Evolutionary conservation across 2,329 filamentous ascomycete genomes (phyloP), one percentile per base, ranked within the genome.

Genomic region (Epichloe hybrida): DNA sequence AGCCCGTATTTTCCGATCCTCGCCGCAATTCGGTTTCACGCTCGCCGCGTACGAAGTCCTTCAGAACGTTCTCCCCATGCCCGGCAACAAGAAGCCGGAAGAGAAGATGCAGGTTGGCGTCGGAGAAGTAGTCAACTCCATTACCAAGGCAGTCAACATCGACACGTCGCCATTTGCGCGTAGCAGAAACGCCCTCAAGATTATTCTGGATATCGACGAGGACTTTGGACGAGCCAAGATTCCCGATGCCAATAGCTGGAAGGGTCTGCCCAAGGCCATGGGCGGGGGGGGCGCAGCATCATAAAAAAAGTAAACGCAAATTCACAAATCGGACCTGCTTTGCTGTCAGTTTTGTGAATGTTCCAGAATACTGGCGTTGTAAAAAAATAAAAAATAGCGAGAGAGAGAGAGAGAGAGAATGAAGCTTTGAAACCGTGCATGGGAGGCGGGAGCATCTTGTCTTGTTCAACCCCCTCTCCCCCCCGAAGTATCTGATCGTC

Each of bases 1-100:
- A 1, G 93, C 93, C 7, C 88, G 93, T 73, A 94, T 98, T 62
- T 70, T 97, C 66, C 85, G 93, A 62, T 96, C 89, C 0, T 96
- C 89, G 12, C 93, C 93, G 15, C 93, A 98, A 66, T 98, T 98
- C 66, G 93, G 93, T 57, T 97, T 97, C 74, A 98, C 93, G 0
- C 81, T 98, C 23, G 93, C 93, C 3, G 86, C 87, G 42, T 98
- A 97, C 68, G 93, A 98, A 69, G 77, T 98, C 38, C 74, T 98
- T 48, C 89, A 96, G 71, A 86, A 75, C 54, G 50, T 82, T 42
- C 70, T 97, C 43, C 93, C 93, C 5, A 65, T 69, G 62, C 88
- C 89, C 2, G 88, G 87, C 49, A 72, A 86, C 50, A 72, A 71
- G 41, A 69, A 71, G 54, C 66, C 79, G 42, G 69, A 76, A 51